A percentile compares a stretch with the other conserved stretches of the same genome.
Evolutionary conservation across 1,284 basidiomycete genomes (phyloP).

Genomic region (Ustilago esculenta): DNA sequence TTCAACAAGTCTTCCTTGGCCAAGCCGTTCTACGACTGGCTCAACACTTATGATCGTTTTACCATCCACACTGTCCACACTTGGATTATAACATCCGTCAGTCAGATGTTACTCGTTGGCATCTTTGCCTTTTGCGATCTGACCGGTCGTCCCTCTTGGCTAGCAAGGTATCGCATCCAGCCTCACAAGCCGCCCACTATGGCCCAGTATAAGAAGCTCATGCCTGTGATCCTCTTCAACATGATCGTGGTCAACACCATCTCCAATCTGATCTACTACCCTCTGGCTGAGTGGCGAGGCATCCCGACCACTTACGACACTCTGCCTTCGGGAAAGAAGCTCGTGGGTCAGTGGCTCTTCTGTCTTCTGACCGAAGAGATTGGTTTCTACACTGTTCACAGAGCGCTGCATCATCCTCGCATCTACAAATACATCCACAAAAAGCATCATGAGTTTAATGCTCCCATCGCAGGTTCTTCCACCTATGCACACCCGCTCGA

Average conservation of each 20-base stretch:
- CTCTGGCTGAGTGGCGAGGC: conserved; percentile 9
- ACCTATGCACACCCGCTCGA: conserved; percentile 1
- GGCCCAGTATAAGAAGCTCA: conserved; percentile 9
- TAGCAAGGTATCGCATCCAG: conserved; percentile 4
- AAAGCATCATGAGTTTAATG: conserved; percentile 8
- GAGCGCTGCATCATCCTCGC: background rate
- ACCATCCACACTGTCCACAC: conserved; percentile 9
- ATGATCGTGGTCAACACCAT: conserved; percentile 6
- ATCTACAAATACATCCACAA: conserved; percentile 6
- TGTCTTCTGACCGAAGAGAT: conserved; percentile 6
- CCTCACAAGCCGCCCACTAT: background rate
- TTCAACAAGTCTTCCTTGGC: conserved; percentile 9
- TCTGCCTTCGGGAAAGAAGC: conserved; percentile 3
- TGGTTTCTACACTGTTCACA: conserved; percentile 3
- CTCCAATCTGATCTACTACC: conserved; percentile 9
- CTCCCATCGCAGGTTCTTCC: background rate
- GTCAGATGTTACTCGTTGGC: background rate
- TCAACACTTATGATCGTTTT: conserved; percentile 6
- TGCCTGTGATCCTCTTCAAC: background rate
- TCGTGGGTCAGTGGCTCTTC: conserved; percentile 9
- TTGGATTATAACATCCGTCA: conserved; percentile 1
- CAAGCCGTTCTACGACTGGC: conserved; percentile 5
- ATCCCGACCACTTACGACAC: conserved; percentile 8
- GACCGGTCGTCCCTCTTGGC: conserved; percentile 3
- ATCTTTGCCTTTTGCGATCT: conserved; percentile 6